Percentiles rank a stretch among this genome's conserved stretches.
These are phyloP conservation scores for Mortierella sp. DNA, from an alignment of 371 early-diverging fungal genomes.

Conservation along the genomic window DNA sequence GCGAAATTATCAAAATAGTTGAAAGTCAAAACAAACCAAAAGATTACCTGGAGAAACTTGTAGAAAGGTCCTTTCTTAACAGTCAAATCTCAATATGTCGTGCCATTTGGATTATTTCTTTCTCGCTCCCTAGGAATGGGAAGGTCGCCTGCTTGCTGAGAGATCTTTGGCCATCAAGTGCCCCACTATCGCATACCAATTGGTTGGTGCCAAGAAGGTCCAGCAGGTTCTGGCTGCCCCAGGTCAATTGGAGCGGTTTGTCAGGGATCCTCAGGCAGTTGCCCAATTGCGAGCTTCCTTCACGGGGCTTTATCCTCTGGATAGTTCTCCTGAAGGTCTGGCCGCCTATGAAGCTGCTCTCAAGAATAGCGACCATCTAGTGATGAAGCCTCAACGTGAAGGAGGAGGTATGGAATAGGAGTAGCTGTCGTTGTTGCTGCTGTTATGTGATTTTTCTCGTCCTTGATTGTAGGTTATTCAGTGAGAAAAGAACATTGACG, in stretches of 20 bases:
- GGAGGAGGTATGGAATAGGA: conserved; percentile 79
- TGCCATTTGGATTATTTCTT: neutral
- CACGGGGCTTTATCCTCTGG: conserved; percentile 92
- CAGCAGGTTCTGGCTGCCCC: conserved; percentile 92
- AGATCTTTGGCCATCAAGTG: conserved; percentile 87
- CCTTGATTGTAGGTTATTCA: too few species aligned
- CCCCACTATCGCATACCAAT: conserved; percentile 91
- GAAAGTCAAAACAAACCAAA: too few species aligned
- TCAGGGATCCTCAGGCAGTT: conserved; percentile 65
- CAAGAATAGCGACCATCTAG: conserved; percentile 71
- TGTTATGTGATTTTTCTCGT: too few species aligned
- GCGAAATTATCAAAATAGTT: neutral
- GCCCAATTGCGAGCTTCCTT: conserved; percentile 78
- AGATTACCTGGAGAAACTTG: too few species aligned
- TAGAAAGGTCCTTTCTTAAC: conserved; percentile 3
- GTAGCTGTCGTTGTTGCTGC: neutral
- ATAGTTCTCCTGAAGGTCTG: conserved; percentile 72
- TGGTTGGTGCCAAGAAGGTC: conserved; percentile 96
- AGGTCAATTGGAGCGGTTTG: conserved; percentile 82
- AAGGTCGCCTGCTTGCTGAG: conserved; percentile 85
- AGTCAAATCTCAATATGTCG: neutral
- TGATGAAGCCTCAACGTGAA: conserved; percentile 97
- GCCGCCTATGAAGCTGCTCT: conserved; percentile 77
- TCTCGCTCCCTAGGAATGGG: conserved; percentile 77
- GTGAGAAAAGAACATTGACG: too few species aligned